Evolutionary conservation across 2,329 filamentous ascomycete species (phyloP), one percentile per base, ranked within the genome.

Genomic region (Neophaeococcomyces aloes): DNA sequence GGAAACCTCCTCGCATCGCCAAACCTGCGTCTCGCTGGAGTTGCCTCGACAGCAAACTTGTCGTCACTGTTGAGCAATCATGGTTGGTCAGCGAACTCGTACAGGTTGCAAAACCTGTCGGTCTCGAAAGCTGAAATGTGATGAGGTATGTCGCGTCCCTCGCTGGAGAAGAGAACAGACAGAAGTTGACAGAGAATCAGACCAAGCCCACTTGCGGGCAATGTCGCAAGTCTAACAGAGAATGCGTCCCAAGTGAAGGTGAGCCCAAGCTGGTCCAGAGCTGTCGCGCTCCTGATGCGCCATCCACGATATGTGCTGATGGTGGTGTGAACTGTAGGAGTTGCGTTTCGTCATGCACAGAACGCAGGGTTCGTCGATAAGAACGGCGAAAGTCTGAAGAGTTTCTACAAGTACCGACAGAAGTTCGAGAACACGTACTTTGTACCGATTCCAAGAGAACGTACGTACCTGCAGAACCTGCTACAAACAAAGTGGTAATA

Each of bases 281-380:
- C n/a, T n/a, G n/a, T n/a, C n/a, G n/a, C n/a, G n/a, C n/a, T n/a
- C n/a, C n/a, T n/a, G n/a, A n/a, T n/a, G n/a, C n/a, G n/a, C n/a
- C n/a, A n/a, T n/a, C n/a, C n/a, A n/a, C n/a, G n/a, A n/a, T n/a
- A n/a, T n/a, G n/a, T n/a, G n/a, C n/a, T n/a, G n/a, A n/a, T n/a
- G n/a, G n/a, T n/a, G n/a, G n/a, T n/a, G n/a, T n/a, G n/a, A n/a
- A n/a, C n/a, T 21, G 14, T 14, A 53, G 76, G 75, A 40, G 72
- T 81, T 53, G 74, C 79, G 34, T 82, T 81, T 55, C 73, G 78
- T 44, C 78, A 82, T 59, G 77, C 81, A 56, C 78, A 81, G 61
- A 81, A 81, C 69, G 76, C 52, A 10, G 42, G 42, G 29, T 37
- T 52, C 23, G 38, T 37, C 25, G 44, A 36, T 15, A 42, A 45